A percentile compares a stretch with the other conserved stretches of the same genome.
Evolutionary conservation across 805 yeast genomes (phyloP).

Genomic region (Hyphopichia homilentoma): DNA sequence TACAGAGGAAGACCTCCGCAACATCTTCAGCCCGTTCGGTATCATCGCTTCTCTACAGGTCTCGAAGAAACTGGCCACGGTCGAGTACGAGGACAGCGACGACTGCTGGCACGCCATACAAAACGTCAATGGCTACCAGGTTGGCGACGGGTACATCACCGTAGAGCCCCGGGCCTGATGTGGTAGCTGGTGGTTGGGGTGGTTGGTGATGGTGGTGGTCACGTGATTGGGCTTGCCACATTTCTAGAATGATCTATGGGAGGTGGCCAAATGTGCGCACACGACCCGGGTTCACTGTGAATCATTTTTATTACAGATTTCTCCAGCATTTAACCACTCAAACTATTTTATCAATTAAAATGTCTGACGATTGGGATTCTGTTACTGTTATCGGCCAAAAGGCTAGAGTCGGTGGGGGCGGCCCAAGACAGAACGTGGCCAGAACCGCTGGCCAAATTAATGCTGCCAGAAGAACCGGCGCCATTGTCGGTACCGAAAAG

Average conservation of each 20-base stretch:
- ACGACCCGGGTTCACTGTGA: no score
- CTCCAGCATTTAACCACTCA: no score
- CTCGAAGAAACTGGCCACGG: slow-evolving; percentile 3
- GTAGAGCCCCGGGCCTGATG: no score
- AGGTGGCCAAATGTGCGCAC: no score
- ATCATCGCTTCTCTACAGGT: slow-evolving; percentile 3
- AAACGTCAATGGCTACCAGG: slow-evolving; percentile 11
- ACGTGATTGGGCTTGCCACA: no score
- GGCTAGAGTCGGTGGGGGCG: slow-evolving; percentile 84
- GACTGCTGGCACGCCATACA: slow-evolving; percentile 9
- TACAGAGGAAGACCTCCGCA: no score
- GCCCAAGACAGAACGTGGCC: slow-evolving; percentile 83
- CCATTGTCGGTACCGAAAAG: slow-evolving; percentile 87
- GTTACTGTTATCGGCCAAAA: slow-evolving; percentile 86
- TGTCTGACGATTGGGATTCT: slow-evolving; percentile 80
- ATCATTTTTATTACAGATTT: no score
- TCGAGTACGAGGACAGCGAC: slow-evolving; percentile 8
- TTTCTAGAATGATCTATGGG: no score
- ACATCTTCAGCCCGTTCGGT: slow-evolving; percentile 10
- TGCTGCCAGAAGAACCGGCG: slow-evolving; percentile 91
- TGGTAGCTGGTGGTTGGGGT: no score
- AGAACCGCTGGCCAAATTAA: slow-evolving; percentile 74
- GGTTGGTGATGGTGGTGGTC: no score
- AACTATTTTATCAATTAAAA: no score
- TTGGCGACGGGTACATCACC: neutral